Conservation (phyloP, 306 rosid genomes). For the Quercus rubra region DNA sequence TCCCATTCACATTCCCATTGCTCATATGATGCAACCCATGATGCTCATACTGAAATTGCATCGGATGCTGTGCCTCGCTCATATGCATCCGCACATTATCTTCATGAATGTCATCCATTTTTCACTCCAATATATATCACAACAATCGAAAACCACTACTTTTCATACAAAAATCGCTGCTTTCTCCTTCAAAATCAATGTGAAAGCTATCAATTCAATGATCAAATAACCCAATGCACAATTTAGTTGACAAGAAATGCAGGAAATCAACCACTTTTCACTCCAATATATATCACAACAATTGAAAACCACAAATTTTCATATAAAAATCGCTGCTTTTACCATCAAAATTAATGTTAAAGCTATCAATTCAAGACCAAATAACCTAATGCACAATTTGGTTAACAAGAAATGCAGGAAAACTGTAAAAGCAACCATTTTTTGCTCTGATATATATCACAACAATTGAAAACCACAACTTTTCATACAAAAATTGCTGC, state of each 20-base stretch:
- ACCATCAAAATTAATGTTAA: too few relatives aligned
- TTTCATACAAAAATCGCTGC: not conserved
- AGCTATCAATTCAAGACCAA: too few relatives aligned
- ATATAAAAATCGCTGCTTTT: not conserved
- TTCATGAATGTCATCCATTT: conserved; percentile 60
- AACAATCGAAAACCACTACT: not conserved
- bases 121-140: not conserved
- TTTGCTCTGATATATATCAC: too few relatives aligned
- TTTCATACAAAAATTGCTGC: too few relatives aligned
- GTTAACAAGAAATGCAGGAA: not conserved
- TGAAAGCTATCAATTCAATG: not conserved
- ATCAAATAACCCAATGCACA: not conserved
- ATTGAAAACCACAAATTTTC: not conserved
- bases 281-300: not conserved
- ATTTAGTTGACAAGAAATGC: not conserved
- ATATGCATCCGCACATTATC: conserved; percentile 45
- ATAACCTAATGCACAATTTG: too few relatives aligned
- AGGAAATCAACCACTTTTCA: conserved; percentile 38
- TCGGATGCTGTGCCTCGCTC: conserved; percentile 44
- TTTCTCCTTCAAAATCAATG: not conserved
- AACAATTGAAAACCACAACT: too few relatives aligned
- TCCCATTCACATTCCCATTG: conserved; percentile 57
- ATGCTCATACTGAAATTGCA: conserved; percentile 49
- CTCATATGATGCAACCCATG: conserved; percentile 54
- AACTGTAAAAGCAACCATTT: not conserved